A percentile compares a stretch with the other conserved stretches of the same genome.
Evolutionary conservation across 345 rosid species (phyloP).

Genomic region (Clausena lansium): DNA sequence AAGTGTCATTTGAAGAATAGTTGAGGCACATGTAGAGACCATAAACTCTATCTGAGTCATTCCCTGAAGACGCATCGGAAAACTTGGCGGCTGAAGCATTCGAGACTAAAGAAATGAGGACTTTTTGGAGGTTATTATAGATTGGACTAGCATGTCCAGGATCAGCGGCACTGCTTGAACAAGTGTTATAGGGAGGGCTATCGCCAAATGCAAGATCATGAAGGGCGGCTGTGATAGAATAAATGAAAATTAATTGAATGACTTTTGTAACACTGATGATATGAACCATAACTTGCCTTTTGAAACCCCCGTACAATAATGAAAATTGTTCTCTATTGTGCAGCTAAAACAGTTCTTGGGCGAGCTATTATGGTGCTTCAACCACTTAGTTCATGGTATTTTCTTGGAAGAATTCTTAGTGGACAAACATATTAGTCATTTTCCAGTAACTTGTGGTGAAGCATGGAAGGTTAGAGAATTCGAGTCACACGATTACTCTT

Average conservation of each 20-base stretch:
- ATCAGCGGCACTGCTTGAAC: neutral
- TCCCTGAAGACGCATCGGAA: constrained; percentile 19
- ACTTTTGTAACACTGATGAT: neutral
- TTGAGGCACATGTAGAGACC: constrained; percentile 40
- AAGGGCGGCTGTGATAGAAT: neutral
- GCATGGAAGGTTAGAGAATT: no score
- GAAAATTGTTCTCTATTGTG: neutral
- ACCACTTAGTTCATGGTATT: neutral
- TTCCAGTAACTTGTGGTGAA: neutral
- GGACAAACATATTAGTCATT: neutral
- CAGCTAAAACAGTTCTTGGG: neutral
- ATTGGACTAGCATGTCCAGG: constrained; percentile 3
- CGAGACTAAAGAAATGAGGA: constrained; percentile 1
- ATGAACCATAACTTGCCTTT: constrained; percentile 2
- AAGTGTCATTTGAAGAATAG: constrained; percentile 8
- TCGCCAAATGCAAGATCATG: constrained; percentile 15
- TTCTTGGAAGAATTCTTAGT: neutral
- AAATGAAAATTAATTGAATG: neutral
- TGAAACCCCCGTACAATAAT: neutral
- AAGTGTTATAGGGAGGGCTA: constrained; percentile 14
- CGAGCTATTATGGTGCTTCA: neutral
- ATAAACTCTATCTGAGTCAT: constrained; percentile 17
- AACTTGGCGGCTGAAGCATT: constrained; percentile 20
- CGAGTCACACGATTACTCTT: no score
- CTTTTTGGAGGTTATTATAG: neutral